Percentiles rank a stretch among this genome's conserved stretches.
These are phyloP conservation scores for Larix kaempferi DNA, from an alignment of 75 land plant genomes.

Conservation along the genomic window DNA sequence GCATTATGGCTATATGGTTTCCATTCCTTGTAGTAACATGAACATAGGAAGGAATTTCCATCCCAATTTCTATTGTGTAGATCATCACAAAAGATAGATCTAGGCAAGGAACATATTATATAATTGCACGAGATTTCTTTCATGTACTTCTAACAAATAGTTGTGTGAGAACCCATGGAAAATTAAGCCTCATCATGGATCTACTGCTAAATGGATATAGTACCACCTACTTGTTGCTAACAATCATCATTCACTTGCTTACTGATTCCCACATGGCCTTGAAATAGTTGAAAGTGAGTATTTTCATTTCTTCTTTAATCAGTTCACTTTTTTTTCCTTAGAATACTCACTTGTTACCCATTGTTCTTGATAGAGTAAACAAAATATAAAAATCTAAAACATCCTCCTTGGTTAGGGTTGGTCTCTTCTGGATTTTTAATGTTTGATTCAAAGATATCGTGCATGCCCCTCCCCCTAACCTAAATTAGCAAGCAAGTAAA, in stretches of 20 bases:
- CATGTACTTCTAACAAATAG: constrained; percentile 31
- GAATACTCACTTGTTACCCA: too few species aligned
- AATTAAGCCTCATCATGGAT: constrained; percentile 52
- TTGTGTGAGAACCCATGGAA: constrained; percentile 36
- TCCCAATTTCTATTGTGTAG: constrained; percentile 29
- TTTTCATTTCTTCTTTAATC: too few species aligned
- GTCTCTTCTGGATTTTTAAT: too few species aligned
- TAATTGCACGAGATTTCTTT: constrained; percentile 30
- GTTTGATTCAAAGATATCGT: too few species aligned
- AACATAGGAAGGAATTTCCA: neutral
- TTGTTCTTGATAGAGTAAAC: too few species aligned
- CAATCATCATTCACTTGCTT: constrained; percentile 41
- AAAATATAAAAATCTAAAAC: too few species aligned
- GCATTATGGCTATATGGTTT: neutral
- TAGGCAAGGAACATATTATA: neutral
- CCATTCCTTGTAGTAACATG: too few species aligned
- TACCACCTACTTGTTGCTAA: constrained; percentile 48
- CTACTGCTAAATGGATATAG: constrained; percentile 56
- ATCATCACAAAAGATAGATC: constrained; percentile 32
- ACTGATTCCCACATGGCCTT: constrained; percentile 28
- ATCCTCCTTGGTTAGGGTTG: too few species aligned
- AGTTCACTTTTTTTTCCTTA: too few species aligned
- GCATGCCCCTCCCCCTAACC: too few species aligned
- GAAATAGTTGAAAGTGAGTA: constrained; percentile 33
- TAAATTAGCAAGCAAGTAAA: too few species aligned